Base-by-base conservation (phyloP, 768 basidiomycete genomes). In the Rhizopogon sp. region DNA sequence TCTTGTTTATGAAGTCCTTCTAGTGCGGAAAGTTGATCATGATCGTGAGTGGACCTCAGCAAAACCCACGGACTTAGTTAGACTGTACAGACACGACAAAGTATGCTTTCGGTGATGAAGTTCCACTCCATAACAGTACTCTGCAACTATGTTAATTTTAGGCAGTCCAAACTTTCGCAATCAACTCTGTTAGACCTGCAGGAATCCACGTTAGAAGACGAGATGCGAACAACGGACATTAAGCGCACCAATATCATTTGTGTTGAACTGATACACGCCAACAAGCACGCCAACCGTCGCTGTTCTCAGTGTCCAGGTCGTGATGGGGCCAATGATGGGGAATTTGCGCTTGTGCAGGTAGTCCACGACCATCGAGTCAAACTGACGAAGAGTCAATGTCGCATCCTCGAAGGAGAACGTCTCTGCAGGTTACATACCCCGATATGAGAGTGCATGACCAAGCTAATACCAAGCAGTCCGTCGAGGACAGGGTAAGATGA, bases 181-280 rank as follows among this genome's bases (percentile, higher is more conserved):
- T 84, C 54, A 95, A 75, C 72, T 97, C 93, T 6, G 90, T 91
- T 52, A 95, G 71, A 63, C 93, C 93, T 94, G 50, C 39, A 6
- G 13, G 33, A 43, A 42, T 5, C 17, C 44, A 6, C 22, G 50
- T 11, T 31, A 16, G 17, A 31, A 9, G 44, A 31, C 31, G 41
- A 40, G 55, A 57, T 9, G 52, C 11, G 57, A 44, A 44, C 39
- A 51, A 39, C n/a, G 7, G 9, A 43, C 0, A 43, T 25, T 39
- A 33, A 35, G 78, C 90, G 61, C 62, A 97, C 97, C 95, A 59
- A 99, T 85, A 68, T 98, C 96, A 67, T 96, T 93, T 42, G 97
- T 98, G 76, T 98, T 98, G 78, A 98, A 98, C 71, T 97, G 89
- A 75, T 97, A 99, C 6, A 98, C 81, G 14, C 97, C 96, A 43